Evolutionary conservation across 2,329 filamentous ascomycete species (phyloP).

Genomic region (Apiospora aurea): DNA sequence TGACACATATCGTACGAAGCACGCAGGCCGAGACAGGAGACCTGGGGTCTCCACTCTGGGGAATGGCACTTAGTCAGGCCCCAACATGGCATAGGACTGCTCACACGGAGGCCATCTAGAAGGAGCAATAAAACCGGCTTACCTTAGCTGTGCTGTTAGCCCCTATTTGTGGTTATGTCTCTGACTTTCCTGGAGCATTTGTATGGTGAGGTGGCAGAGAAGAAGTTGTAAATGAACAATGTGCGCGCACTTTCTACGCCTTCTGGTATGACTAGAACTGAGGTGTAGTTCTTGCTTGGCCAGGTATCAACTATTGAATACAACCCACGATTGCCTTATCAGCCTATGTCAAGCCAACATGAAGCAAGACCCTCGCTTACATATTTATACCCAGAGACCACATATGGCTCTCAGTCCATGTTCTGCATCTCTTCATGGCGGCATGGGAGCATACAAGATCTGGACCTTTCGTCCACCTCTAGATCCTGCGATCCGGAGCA

Average conservation of each 20-base stretch:
- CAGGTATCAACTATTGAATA: neutral
- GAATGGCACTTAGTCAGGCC: neutral
- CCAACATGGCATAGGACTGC: neutral
- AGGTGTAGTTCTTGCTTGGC: neutral
- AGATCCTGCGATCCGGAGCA: conserved; percentile 8
- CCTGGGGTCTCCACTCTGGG: neutral
- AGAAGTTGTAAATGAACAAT: neutral
- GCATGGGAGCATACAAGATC: neutral
- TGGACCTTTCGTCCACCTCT: conserved; percentile 32
- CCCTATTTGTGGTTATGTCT: neutral
- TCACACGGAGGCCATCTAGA: neutral
- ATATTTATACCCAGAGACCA: neutral
- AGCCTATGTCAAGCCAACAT: neutral
- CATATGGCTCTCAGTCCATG: neutral
- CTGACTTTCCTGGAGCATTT: neutral
- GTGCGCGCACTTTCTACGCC: neutral
- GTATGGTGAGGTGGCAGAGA: neutral
- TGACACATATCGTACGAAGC: neutral
- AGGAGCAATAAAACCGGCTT: neutral
- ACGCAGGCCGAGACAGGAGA: neutral
- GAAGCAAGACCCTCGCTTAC: neutral
- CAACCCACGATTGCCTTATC: neutral
- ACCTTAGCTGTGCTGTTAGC: neutral
- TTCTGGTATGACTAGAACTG: neutral
- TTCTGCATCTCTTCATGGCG: neutral